Evolutionary conservation across 2,329 filamentous ascomycete species (phyloP).

Genomic region (Claviceps digitariae): DNA sequence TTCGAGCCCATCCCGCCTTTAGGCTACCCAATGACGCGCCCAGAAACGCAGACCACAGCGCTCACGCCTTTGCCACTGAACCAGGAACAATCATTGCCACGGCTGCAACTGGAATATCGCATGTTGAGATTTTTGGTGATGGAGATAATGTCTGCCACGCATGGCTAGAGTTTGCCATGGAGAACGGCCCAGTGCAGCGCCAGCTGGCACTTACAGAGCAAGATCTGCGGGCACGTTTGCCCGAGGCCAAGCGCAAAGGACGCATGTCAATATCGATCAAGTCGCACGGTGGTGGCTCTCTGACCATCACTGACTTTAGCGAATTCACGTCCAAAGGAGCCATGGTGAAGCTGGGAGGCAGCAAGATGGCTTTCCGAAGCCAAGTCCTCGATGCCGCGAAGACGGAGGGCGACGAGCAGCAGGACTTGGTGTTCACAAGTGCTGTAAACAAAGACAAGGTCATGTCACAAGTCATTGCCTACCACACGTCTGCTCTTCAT

Average conservation of each 20-base stretch:
- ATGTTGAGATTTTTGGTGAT: conserved; percentile 68
- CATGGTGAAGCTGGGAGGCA: conserved; percentile 57
- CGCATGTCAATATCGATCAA: conserved; percentile 61
- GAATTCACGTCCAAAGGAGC: conserved; percentile 58
- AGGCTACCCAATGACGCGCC: conserved; percentile 62
- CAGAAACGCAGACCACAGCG: conserved; percentile 53
- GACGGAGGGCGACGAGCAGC: conserved; percentile 53
- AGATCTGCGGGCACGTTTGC: conserved; percentile 57
- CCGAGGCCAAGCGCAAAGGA: conserved; percentile 57
- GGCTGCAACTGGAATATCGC: conserved; percentile 69
- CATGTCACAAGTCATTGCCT: conserved; percentile 60
- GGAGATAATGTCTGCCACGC: conserved; percentile 68
- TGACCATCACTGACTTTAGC: conserved; percentile 66
- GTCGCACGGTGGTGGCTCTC: conserved; percentile 59
- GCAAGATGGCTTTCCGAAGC: conserved; percentile 61
- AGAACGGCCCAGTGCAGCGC: conserved; percentile 48
- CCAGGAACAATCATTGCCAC: conserved; percentile 62
- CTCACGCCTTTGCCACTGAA: conserved; percentile 79
- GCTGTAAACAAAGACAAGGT: conserved; percentile 56
- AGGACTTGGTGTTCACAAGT: conserved; percentile 64
- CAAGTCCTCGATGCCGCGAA: conserved; percentile 59
- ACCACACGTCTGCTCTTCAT: conserved; percentile 63
- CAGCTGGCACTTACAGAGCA: conserved; percentile 63
- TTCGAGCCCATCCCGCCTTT: conserved; percentile 85
- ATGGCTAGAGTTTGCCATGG: conserved; percentile 68